phyloP scores from a whole-genome alignment of 148 eudicot species.

The Silene latifolia region DNA sequence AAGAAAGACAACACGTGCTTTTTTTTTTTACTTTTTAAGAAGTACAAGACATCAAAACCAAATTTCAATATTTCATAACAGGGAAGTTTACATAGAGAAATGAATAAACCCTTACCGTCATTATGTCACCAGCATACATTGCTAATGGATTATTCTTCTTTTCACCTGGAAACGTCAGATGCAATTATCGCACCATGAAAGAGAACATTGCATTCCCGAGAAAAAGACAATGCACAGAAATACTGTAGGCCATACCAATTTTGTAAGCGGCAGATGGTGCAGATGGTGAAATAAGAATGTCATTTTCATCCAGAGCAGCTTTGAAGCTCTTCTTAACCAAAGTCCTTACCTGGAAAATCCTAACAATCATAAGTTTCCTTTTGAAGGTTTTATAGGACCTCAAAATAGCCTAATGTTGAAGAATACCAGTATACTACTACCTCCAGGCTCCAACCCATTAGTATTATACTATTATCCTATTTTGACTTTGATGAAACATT shows the following conservation, averaged over 20 bases:
- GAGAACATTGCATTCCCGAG: background rate
- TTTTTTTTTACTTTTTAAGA: background rate
- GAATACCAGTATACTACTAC: background rate
- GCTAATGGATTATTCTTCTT: slow-evolving; percentile 94
- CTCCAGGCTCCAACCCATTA: background rate
- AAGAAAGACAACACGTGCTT: background rate
- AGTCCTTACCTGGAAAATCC: slow-evolving; percentile 72
- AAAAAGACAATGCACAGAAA: slow-evolving; percentile 11
- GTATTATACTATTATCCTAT: background rate
- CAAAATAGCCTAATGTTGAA: background rate
- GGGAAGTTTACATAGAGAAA: background rate
- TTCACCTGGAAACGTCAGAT: slow-evolving; percentile 55
- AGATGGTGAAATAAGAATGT: slow-evolving; percentile 93
- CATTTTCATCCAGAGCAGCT: slow-evolving; percentile 70
- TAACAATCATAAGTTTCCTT: slow-evolving; percentile 24
- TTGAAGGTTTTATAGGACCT: slow-evolving; percentile 3
- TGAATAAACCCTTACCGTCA: slow-evolving; percentile 65
- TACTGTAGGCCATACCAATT: slow-evolving; percentile 53
- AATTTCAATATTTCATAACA: background rate
- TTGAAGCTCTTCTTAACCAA: slow-evolving; percentile 81
- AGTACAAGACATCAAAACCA: background rate
- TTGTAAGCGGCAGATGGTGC: slow-evolving; percentile 94
- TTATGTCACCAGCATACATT: slow-evolving; percentile 97
- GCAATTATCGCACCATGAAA: slow-evolving; percentile 6
- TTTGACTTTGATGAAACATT: background rate